Conservation (phyloP, 164 flowering plant genomes). For the Macadamia tetraphylla region DNA sequence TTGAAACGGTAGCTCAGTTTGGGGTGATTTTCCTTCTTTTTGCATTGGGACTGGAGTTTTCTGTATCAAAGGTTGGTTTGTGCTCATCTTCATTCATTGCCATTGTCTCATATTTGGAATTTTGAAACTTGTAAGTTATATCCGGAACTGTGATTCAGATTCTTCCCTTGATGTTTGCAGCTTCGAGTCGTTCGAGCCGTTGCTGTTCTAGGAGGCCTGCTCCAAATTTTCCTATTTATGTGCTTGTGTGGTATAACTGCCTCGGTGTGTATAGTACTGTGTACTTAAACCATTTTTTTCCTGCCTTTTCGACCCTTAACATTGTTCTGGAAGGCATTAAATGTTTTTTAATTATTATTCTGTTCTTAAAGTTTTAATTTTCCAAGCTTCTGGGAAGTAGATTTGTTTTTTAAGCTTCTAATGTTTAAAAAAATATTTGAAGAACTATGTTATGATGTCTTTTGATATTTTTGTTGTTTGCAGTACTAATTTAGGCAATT, state of each 20-base stretch:
- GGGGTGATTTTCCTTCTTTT: constrained; percentile 98
- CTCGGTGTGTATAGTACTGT: constrained; percentile 44
- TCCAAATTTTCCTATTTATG: constrained; percentile 90
- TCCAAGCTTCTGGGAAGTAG: neutral
- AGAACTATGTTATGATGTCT: neutral
- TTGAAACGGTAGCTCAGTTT: constrained; percentile 99
- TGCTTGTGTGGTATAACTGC: constrained; percentile 85
- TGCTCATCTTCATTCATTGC: neutral
- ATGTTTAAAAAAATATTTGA: neutral
- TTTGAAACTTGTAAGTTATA: neutral
- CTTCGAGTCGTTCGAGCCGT: constrained; percentile 96
- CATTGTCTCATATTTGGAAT: neutral
- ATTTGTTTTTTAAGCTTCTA: neutral
- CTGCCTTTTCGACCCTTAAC: no score
- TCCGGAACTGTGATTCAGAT: neutral
- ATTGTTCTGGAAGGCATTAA: neutral
- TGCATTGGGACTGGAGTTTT: constrained; percentile 95
- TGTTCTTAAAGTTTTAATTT: neutral
- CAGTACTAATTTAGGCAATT: constrained; percentile 15
- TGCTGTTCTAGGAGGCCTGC: constrained; percentile 89
- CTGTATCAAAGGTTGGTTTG: constrained; percentile 65
- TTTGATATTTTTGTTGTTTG: neutral
- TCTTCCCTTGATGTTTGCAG: constrained; percentile 36
- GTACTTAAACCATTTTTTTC: no score
- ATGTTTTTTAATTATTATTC: no score